Conservation (phyloP, 768 basidiomycete species). For the Leccinum sublutescens region DNA sequence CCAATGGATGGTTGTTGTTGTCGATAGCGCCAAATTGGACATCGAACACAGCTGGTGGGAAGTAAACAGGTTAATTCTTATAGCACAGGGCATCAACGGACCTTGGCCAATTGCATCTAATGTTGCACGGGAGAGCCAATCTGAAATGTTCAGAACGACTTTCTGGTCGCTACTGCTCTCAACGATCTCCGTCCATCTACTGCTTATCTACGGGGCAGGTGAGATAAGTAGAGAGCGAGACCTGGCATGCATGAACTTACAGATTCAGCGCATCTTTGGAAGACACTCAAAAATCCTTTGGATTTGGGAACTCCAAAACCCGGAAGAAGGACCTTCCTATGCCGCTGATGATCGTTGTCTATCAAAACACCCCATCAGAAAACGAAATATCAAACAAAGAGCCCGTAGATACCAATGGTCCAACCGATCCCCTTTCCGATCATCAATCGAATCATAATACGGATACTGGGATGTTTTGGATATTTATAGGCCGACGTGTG, state of each 20-base stretch:
- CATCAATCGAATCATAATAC: conserved; percentile 1
- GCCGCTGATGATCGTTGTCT: conserved; percentile 49
- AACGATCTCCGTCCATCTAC: not conserved
- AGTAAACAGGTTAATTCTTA: not conserved
- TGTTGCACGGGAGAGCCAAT: not conserved
- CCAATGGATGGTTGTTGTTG: conserved; percentile 11
- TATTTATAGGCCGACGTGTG: conserved; percentile 44
- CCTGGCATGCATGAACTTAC: conserved; percentile 13
- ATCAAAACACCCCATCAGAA: not conserved
- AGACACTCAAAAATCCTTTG: conserved; percentile 49
- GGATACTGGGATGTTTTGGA: conserved; percentile 34
- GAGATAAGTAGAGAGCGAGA: not conserved
- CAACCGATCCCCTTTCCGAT: not conserved
- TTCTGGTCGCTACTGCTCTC: not conserved
- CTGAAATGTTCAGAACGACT: not conserved
- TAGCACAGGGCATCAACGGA: conserved; percentile 7
- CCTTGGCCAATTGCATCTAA: conserved; percentile 45
- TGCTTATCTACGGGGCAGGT: not conserved
- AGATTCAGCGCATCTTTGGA: conserved; percentile 36
- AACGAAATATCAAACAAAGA: too few species aligned
- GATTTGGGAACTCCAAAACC: conserved; percentile 52
- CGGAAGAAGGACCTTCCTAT: conserved; percentile 53
- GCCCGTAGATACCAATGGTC: not conserved
- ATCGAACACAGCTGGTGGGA: conserved; percentile 36
- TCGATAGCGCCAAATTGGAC: conserved; percentile 38